phyloP scores from a whole-genome alignment of 2,329 filamentous ascomycete genomes.

The Pyricularia sp. region DNA sequence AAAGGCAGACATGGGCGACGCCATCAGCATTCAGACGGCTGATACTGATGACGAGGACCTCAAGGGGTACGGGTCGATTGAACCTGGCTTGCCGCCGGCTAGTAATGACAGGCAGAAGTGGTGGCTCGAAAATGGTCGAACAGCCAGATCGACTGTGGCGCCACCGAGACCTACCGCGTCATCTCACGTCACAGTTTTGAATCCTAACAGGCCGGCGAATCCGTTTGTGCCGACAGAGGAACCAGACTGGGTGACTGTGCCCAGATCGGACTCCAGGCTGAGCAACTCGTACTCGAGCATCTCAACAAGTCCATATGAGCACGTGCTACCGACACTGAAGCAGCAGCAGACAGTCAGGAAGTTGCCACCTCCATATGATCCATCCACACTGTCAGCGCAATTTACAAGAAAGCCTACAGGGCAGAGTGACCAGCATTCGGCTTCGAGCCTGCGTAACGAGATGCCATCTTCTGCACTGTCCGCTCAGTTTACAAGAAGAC shows the following conservation, averaged over 20 bases:
- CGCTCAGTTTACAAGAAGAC: conserved; percentile 5
- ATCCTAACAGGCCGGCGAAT: conserved; percentile 63
- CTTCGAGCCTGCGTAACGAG: background rate
- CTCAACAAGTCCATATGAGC: conserved; percentile 46
- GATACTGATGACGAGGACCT: conserved; percentile 67
- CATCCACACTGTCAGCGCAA: conserved; percentile 30
- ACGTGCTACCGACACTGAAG: conserved; percentile 20
- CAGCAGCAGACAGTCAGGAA: conserved; percentile 35
- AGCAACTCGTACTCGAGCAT: conserved; percentile 39
- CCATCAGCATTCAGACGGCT: conserved; percentile 40
- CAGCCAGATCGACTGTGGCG: conserved; percentile 58
- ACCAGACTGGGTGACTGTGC: conserved; percentile 69
- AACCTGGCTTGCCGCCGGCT: conserved; percentile 59
- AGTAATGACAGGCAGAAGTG: conserved; percentile 57
- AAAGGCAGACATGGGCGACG: conserved; percentile 51
- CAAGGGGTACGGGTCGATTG: conserved; percentile 69
- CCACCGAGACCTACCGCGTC: conserved; percentile 42
- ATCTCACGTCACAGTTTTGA: conserved; percentile 46
- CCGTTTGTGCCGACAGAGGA: conserved; percentile 65
- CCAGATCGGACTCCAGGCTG: conserved; percentile 38
- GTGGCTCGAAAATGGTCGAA: conserved; percentile 59
- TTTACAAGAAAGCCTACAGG: conserved; percentile 27
- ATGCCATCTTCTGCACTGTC: background rate
- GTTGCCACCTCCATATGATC: conserved; percentile 37
- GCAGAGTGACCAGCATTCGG: conserved; percentile 9